Base-by-base conservation (phyloP, 495 filamentous ascomycete genomes). In the Penicillium turbatum region DNA sequence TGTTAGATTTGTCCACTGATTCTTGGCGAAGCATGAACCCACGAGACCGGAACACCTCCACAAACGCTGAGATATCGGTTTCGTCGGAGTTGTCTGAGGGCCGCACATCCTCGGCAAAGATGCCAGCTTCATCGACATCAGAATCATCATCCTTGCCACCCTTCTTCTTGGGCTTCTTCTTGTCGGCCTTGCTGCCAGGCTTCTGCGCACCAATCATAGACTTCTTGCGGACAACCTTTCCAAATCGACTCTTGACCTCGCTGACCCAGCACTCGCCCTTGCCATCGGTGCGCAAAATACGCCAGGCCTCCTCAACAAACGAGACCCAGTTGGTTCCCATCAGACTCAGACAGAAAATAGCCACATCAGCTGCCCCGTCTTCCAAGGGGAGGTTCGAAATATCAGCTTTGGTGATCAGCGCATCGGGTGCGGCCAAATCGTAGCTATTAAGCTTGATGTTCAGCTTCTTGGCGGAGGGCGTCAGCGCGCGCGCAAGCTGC, bases 311-410 rank as follows among this genome's bases (percentile, higher is more conserved):
- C 62, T 96, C 92, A 53, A 97, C 80, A 63, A 97, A 97, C 54
- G 88, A 84, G 17, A 95, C 78, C 90, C 93, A 98, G 72, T 98
- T 98, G 13, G 93, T 97, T 59, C 95, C 93, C 93, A 98, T 98
- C 36, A 98, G 79, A 51, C 92, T 92, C 19, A 98, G 77, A 71
- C 93, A 98, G 75, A 97, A 96, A 48, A 97, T 81, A 7, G 88
- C 87, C 13, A 98, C 77, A 64, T 98, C 90, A 19, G 90, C 85
- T 34, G 77, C 80, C 43, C 80, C 81, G 43, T 90, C 83, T 21
- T 73, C 69, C 1, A 96, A 64, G 0, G 90, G 90, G 2, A 98
- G 76, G 51, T 87, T 80, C 15, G 90, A 85, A 47, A 96, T 90
- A 69, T 98, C 93, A 2, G 93, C 89, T 50, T 85, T 80, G 9